A percentile compares a stretch with the other conserved stretches of the same genome.
phyloP scores from a whole-genome alignment of 805 yeast species.

The Sungouiella thailandica region DNA sequence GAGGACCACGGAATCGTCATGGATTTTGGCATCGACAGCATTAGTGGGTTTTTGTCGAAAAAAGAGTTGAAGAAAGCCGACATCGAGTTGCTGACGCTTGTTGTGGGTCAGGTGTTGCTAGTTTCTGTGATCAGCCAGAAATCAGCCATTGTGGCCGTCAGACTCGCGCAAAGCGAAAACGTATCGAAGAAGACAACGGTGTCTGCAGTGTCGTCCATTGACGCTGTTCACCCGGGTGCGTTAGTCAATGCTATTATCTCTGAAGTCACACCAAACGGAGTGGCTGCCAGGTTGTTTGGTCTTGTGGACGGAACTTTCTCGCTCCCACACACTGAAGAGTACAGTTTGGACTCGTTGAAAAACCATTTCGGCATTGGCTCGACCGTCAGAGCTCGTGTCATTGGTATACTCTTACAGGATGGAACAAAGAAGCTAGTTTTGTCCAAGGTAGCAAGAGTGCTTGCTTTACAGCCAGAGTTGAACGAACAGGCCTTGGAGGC shows the following conservation, averaged over 20 bases:
- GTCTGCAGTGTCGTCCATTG: constrained; percentile 59
- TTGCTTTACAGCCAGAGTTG: constrained; percentile 25
- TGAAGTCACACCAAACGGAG: constrained; percentile 55
- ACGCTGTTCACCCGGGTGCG: constrained; percentile 82
- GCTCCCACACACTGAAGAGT: constrained; percentile 56
- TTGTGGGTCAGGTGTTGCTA: constrained; percentile 67
- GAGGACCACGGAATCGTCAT: constrained; percentile 92
- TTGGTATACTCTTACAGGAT: constrained; percentile 46
- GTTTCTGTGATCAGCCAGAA: constrained; percentile 43
- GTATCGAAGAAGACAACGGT: constrained; percentile 46
- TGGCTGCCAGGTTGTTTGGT: constrained; percentile 70
- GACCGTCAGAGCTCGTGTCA: constrained; percentile 62
- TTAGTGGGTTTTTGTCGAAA: constrained; percentile 70
- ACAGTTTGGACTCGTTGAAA: constrained; percentile 43
- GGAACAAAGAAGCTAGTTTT: constrained; percentile 58
- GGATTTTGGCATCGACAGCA: constrained; percentile 55
- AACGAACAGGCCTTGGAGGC: constrained; percentile 44
- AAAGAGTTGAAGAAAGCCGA: constrained; percentile 50
- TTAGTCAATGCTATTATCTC: constrained; percentile 68
- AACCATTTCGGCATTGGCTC: constrained; percentile 68
- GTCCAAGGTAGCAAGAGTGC: constrained; percentile 56
- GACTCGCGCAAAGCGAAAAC: constrained; percentile 38
- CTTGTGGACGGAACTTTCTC: constrained; percentile 67
- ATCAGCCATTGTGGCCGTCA: constrained; percentile 55
- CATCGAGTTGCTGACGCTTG: constrained; percentile 30